Conservation (phyloP, 228 moss, liverwort and hornwort genomes). For the Sphagnum fallax region DNA sequence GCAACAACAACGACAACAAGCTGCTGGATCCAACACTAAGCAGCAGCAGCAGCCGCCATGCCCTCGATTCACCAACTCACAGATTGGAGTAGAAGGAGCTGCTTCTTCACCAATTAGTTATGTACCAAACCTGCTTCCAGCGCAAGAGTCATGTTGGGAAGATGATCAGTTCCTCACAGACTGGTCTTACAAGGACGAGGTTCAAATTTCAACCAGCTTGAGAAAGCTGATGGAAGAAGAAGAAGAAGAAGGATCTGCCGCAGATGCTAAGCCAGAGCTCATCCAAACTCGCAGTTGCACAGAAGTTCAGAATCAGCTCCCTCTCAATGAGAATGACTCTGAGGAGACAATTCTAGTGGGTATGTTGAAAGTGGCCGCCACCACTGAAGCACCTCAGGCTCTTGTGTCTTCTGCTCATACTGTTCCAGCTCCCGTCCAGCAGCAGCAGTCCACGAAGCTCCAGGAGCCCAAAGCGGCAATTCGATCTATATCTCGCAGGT, state of each 20-base stretch:
- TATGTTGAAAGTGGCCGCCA: constrained; percentile 27
- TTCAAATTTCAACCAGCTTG: background rate
- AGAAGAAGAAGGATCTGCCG: constrained; percentile 15
- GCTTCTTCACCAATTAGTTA: no score
- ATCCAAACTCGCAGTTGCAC: background rate
- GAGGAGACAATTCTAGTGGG: constrained; percentile 30
- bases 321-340: constrained; percentile 15
- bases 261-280: constrained; percentile 6
- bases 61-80: constrained; percentile 2
- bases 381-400: background rate
- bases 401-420: no score
- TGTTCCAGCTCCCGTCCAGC: background rate
- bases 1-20: constrained; percentile 19
- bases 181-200: background rate
- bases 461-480: background rate
- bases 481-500: constrained; percentile 4
- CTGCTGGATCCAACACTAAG: background rate
- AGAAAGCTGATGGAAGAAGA: constrained; percentile 1
- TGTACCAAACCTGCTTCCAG: no score
- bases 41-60: background rate
- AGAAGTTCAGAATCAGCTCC: constrained; percentile 7
- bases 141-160: no score
- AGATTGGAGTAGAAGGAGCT: no score
- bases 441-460: background rate
- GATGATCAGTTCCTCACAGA: background rate